Base-by-base conservation (phyloP, 2,329 filamentous ascomycete species). In the Dactylellina sp. region DNA sequence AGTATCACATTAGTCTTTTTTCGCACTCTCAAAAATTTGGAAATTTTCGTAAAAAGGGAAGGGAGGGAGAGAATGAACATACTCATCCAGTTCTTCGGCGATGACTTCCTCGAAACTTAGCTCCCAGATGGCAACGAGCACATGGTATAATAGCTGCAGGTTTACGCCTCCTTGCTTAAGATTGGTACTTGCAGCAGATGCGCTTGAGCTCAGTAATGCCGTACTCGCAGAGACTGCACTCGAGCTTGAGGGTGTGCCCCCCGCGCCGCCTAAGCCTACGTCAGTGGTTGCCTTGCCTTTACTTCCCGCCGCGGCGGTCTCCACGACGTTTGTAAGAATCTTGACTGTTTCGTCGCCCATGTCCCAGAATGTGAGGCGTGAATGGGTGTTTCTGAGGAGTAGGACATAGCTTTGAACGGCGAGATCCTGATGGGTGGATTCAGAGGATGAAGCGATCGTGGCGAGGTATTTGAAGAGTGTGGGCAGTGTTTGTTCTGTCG, bases 91-190 rank as follows among this genome's bases (percentile, higher is more conserved):
- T 44, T 94, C 93, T 71, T 90, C 89, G 11, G 92, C 92, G 53
- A 90, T 84, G 11, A 88, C 81, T 68, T 84, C 87, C 80, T 98
- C 95, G 77, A 99, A 99, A 80, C 93, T 97, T 77, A 99, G 85
- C 84, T 98, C 93, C 95, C 95, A 99, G 70, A 99, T 84, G 11
- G 96, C 93, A 56, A 99, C 85, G 20, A 99, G 86, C 14, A 97
- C 91, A 79, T 97, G 92, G 81, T 99, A 99, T 42, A 99, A 86
- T 42, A 98, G 86, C 81, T 99, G 95, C 42, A 99, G 84, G 1
- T 93, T 92, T 71, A 99, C 92, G 7, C 93, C 93, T 53, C 93
- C 92, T 68, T 93, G 89, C 28, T 90, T 88, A 65, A 87, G 86
- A 59, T 88, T 89, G 75, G 86, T 85, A 77, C 86, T 86, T 78